phyloP scores from a whole-genome alignment of 2,329 filamentous ascomycete species.

The Pyricularia pennisetigena region DNA sequence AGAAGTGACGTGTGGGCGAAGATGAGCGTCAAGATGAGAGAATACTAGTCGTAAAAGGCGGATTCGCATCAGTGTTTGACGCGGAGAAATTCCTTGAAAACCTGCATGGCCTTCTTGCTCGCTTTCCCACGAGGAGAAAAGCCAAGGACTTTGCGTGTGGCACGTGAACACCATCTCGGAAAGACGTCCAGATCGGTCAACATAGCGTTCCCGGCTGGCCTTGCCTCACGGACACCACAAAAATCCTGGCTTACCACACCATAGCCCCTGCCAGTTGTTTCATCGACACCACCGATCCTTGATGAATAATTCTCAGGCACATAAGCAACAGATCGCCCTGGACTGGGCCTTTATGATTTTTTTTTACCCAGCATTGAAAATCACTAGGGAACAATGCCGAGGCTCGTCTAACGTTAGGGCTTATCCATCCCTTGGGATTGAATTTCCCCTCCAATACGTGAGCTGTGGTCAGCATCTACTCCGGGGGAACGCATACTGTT shows the following conservation, averaged over 20 bases:
- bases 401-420: background rate
- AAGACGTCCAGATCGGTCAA: too few relatives aligned
- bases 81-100: too few relatives aligned
- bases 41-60: too few relatives aligned
- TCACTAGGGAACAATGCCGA: background rate
- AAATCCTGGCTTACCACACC: background rate
- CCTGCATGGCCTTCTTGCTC: too few relatives aligned
- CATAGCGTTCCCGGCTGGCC: too few relatives aligned
- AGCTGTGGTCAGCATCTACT: background rate
- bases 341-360: background rate
- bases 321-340: background rate
- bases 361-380: background rate
- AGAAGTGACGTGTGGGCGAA: too few relatives aligned
- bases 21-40: too few relatives aligned
- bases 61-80: too few relatives aligned
- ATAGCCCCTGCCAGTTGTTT: background rate
- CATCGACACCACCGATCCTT: background rate
- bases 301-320: background rate
- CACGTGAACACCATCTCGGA: too few relatives aligned
- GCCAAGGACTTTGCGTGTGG: too few relatives aligned
- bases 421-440: background rate
- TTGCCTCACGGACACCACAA: too few relatives aligned
- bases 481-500: background rate
- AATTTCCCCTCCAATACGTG: background rate
- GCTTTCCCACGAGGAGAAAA: too few relatives aligned